Evolutionary conservation across 441 rosid genomes (phyloP).

Genomic region (Daphne laureola): DNA sequence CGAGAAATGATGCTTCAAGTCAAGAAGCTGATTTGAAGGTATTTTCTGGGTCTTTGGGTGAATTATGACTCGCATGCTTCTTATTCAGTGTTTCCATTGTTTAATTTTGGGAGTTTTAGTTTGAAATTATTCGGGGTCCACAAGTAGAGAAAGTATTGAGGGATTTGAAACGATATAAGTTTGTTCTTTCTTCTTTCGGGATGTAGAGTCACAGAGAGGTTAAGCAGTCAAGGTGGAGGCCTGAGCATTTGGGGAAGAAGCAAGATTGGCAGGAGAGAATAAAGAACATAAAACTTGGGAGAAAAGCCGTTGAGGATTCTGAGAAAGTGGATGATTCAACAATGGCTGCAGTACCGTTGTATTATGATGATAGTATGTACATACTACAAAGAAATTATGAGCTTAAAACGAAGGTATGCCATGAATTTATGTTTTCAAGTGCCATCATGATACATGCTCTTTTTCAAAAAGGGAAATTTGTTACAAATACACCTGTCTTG

Average conservation of each 20-base stretch:
- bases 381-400: constrained; percentile 61
- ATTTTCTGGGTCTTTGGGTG: not conserved
- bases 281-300: constrained; percentile 59
- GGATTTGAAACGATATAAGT: too few species aligned
- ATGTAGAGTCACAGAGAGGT: constrained; percentile 48
- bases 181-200: constrained; percentile 1
- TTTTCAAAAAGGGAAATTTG: too few species aligned
- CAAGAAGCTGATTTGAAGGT: constrained; percentile 51
- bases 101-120: not conserved
- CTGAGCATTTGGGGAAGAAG: constrained; percentile 47
- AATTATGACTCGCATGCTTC: not conserved
- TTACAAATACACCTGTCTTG: too few species aligned
- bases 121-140: not conserved
- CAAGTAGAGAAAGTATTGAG: not conserved
- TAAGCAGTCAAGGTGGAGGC: constrained; percentile 56
- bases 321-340: constrained; percentile 49
- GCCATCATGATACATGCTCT: too few species aligned
- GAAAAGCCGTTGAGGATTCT: constrained; percentile 54
- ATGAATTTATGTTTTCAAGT: too few species aligned
- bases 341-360: constrained; percentile 46
- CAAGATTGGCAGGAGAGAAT: constrained; percentile 84
- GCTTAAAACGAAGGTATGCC: constrained; percentile 68
- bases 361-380: constrained; percentile 62
- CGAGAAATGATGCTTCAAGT: constrained; percentile 21
- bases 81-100: not conserved